Conservation (phyloP, 2,329 filamentous ascomycete genomes). For the Fusarium sp. region DNA sequence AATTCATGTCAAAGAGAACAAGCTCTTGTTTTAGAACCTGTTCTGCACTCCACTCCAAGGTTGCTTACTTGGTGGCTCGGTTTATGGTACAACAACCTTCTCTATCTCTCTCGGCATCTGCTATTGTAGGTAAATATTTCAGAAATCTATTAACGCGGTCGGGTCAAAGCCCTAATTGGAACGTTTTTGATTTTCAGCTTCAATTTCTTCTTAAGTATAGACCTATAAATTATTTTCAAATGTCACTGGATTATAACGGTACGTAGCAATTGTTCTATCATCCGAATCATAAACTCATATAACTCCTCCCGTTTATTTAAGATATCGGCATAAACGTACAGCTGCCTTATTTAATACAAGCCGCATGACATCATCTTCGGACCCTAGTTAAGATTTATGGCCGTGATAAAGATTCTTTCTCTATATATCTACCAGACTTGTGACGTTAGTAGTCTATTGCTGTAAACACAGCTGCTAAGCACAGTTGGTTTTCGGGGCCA, state of each 20-base stretch:
- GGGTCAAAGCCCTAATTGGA: no score
- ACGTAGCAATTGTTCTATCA: rapidly evolving
- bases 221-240: no score
- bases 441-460: no score
- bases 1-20: neutral
- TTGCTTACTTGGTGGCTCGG: rapidly evolving
- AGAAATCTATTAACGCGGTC: rapidly evolving
- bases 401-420: rapidly evolving
- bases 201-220: no score
- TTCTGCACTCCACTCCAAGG: rapidly evolving
- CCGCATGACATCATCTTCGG: rapidly evolving
- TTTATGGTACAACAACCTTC: rapidly evolving
- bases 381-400: rapidly evolving
- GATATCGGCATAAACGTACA: rapidly evolving
- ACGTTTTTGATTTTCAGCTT: rapidly evolving
- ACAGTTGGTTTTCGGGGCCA: rapidly evolving
- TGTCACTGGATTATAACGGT: rapidly evolving
- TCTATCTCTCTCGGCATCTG: neutral
- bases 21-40: rapidly evolving
- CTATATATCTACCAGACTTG: no score
- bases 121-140: rapidly evolving
- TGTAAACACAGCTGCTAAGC: no score
- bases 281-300: no score
- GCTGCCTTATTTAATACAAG: no score
- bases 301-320: no score